phyloP scores from a whole-genome alignment of 495 filamentous ascomycete genomes.

The Lasiosphaeriaceae sp. region DNA sequence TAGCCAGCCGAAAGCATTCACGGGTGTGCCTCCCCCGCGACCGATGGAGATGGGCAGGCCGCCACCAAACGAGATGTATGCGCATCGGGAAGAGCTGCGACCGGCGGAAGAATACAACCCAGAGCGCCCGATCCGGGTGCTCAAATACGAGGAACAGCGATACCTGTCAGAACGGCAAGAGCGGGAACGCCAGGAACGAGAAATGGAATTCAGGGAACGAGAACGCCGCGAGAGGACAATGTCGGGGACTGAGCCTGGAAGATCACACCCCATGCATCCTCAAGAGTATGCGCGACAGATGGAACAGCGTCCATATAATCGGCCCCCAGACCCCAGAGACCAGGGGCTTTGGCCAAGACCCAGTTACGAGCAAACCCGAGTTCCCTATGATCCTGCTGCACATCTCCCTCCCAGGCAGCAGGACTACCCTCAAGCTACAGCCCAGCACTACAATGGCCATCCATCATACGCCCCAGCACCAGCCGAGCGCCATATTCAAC shows the following conservation, averaged over 20 bases:
- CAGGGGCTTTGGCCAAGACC: slow-evolving; percentile 39
- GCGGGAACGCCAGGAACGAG: not conserved
- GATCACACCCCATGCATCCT: slow-evolving; percentile 24
- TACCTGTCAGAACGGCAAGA: slow-evolving; percentile 20
- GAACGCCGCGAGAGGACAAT: slow-evolving; percentile 35
- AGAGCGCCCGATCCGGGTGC: slow-evolving; percentile 39
- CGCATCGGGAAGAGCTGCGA: slow-evolving; percentile 36
- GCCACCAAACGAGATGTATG: slow-evolving; percentile 38
- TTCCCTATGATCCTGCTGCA: slow-evolving; percentile 35
- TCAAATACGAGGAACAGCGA: slow-evolving; percentile 33
- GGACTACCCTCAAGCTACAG: slow-evolving; percentile 40
- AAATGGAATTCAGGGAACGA: not conserved
- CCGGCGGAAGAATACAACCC: slow-evolving; percentile 42
- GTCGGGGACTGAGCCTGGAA: slow-evolving; percentile 27
- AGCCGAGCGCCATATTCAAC: slow-evolving; percentile 44
- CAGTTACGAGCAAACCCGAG: slow-evolving; percentile 36
- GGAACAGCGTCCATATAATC: slow-evolving; percentile 35
- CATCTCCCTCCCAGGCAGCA: slow-evolving; percentile 36
- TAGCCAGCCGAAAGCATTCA: slow-evolving; percentile 49
- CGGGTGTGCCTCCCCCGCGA: slow-evolving; percentile 36
- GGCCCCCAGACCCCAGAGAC: slow-evolving; percentile 43
- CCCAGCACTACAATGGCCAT: slow-evolving; percentile 41
- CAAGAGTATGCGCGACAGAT: slow-evolving; percentile 28
- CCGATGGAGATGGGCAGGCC: slow-evolving; percentile 36
- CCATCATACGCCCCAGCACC: slow-evolving; percentile 42